Conservation (phyloP, 805 yeast genomes). For the Jamesozyma piceae region DNA sequence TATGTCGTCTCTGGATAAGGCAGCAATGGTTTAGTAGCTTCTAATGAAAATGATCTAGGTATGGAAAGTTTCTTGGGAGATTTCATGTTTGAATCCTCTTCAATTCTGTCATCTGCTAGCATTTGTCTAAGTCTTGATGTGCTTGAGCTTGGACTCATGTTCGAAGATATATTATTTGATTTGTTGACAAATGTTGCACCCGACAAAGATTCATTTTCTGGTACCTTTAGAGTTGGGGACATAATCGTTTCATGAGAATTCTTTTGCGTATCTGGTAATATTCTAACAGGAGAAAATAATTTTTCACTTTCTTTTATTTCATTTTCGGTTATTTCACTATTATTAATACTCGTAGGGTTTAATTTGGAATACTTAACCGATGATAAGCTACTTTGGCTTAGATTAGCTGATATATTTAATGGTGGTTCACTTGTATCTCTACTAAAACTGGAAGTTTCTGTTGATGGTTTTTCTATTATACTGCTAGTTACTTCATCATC, state of each 20-base stretch:
- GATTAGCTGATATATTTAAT: not conserved
- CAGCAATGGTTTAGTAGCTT: slow-evolving; percentile 19
- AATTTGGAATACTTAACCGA: slow-evolving; percentile 1
- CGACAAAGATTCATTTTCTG: slow-evolving; percentile 1
- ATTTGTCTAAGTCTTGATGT: slow-evolving; percentile 12
- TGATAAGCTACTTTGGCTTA: not conserved
- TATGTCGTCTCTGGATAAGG: slow-evolving; percentile 4
- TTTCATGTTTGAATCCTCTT: not conserved
- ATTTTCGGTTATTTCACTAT: not conserved
- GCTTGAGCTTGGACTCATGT: slow-evolving; percentile 4
- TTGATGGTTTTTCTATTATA: not conserved
- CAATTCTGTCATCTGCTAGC: slow-evolving; percentile 10
- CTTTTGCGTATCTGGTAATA: not conserved
- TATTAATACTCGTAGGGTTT: not conserved
- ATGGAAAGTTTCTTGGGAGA: slow-evolving; percentile 1
- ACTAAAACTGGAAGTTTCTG: not conserved
- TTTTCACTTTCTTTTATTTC: not conserved
- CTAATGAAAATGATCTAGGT: slow-evolving; percentile 11
- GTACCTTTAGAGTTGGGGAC: not conserved
- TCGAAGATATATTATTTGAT: slow-evolving; percentile 1
- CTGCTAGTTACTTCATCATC: slow-evolving; percentile 1
- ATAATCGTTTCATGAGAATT: not conserved
- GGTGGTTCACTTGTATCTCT: slow-evolving; percentile 1
- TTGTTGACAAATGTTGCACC: slow-evolving; percentile 1
- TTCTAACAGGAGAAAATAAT: not conserved